Evolutionary conservation across 192 early-diverging fungal species (phyloP).

Genomic region (Obelidium mucronatum): DNA sequence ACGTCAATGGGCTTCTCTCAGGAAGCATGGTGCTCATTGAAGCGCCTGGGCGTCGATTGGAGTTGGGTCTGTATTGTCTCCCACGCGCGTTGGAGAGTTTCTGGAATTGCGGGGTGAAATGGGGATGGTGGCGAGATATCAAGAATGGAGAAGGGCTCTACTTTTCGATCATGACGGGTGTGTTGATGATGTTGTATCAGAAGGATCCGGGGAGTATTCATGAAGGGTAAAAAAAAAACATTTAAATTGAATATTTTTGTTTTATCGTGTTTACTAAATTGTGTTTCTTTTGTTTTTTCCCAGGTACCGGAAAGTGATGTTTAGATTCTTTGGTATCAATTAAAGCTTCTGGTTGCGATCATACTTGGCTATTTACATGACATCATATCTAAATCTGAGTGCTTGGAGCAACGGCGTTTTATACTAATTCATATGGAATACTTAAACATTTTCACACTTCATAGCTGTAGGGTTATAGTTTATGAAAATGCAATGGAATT

Average conservation of each 20-base stretch:
- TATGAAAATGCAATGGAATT: no score
- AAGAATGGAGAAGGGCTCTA: slow-evolving; percentile 74
- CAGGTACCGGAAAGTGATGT: slow-evolving; percentile 79
- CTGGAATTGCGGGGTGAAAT: slow-evolving; percentile 69
- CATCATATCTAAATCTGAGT: no score
- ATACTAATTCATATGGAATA: no score
- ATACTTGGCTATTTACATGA: no score
- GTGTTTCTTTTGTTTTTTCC: neutral
- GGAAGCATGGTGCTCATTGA: slow-evolving; percentile 74
- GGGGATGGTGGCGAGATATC: slow-evolving; percentile 65
- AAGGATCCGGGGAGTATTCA: slow-evolving; percentile 75
- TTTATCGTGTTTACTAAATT: neutral
- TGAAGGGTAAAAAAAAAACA: slow-evolving; percentile 58
- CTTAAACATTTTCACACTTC: no score
- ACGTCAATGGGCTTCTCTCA: slow-evolving; percentile 62
- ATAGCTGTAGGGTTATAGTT: no score
- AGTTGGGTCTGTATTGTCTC: slow-evolving; percentile 85
- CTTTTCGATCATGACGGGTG: slow-evolving; percentile 76
- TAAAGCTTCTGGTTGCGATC: slow-evolving; percentile 41
- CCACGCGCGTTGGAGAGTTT: slow-evolving; percentile 77
- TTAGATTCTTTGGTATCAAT: slow-evolving; percentile 80
- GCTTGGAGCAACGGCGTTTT: no score
- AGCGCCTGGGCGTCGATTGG: slow-evolving; percentile 57
- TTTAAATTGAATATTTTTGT: neutral
- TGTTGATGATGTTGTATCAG: slow-evolving; percentile 85